Conservation (phyloP, 2,329 filamentous ascomycete species). For the Fusarium tjaetaba region DNA sequence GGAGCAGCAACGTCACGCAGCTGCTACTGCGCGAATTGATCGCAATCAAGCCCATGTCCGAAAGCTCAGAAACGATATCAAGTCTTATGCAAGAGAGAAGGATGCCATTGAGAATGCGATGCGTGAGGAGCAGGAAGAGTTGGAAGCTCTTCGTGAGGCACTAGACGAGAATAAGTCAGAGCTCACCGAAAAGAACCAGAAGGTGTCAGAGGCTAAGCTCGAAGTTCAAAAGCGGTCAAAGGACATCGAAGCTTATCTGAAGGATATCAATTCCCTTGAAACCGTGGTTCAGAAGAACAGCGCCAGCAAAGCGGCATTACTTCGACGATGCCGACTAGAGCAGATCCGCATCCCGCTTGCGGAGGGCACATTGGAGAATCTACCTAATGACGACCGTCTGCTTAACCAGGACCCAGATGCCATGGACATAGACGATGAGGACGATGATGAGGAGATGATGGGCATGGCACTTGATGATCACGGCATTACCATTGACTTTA, state of each 20-base stretch:
- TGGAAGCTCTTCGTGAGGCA: conserved; percentile 78
- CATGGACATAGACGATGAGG: conserved; percentile 91
- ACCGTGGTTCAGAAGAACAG: conserved; percentile 87
- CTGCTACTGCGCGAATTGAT: conserved; percentile 74
- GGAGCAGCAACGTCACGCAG: conserved; percentile 62
- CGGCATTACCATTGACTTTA: conserved; percentile 90
- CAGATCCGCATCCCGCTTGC: conserved; percentile 87
- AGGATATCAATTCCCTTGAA: conserved; percentile 82
- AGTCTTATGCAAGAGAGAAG: conserved; percentile 77
- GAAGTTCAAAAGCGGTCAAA: conserved; percentile 87
- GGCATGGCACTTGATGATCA: conserved; percentile 82
- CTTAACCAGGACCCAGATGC: conserved; percentile 82
- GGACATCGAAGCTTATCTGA: conserved; percentile 78
- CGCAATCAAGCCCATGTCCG: conserved; percentile 73
- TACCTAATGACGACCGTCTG: conserved; percentile 87
- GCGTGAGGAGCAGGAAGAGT: conserved; percentile 76
- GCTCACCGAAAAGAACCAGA: conserved; percentile 75
- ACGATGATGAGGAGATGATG: conserved; percentile 69
- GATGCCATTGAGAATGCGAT: conserved; percentile 77
- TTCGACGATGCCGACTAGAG: conserved; percentile 92
- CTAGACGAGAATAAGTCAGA: conserved; percentile 75
- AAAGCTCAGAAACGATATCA: conserved; percentile 74
- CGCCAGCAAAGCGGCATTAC: conserved; percentile 81
- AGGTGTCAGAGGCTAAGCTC: conserved; percentile 79
- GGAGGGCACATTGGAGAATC: conserved; percentile 79